Base-by-base conservation (phyloP, 345 rosid genomes). In the Fremontodendron californicum region DNA sequence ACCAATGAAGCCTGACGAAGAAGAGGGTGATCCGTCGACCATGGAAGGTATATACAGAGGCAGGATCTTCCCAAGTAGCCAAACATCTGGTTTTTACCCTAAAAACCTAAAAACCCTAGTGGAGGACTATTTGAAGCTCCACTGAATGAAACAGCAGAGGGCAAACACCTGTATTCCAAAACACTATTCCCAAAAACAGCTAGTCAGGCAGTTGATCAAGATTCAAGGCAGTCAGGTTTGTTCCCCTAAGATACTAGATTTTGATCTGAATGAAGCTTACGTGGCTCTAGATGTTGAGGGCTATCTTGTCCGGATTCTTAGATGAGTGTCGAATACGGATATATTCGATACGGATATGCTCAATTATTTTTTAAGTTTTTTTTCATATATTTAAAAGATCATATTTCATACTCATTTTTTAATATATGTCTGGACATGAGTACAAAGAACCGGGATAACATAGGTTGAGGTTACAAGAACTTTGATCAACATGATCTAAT, bases 241-340 rank as follows among this genome's bases (percentile, higher is more conserved):
- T 11, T 8, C 49, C 46, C 69, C 48, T 12, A 74, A 76, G 71
- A 37, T 42, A 2, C 61, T 79, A 23, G 74, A 39, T 39, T 46
- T 85, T 21, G 86, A 83, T 79, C 84, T 85, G 4, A 85, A 85
- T n/a, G 63, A 80, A 72, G 81, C 79, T 27, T 62, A 62, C 33
- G 60, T 6, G 40, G 39, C 40, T 67, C 4, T 11, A 9, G 62
- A 40, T 57, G 62, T 0, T 57, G 35, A 33, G 3, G 35, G n/a
- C n/a, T n/a, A n/a, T n/a, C n/a, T n/a, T n/a, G n/a, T n/a, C n/a
- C n/a, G n/a, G n/a, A n/a, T n/a, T n/a, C n/a, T n/a, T n/a, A n/a
- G n/a, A n/a, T n/a, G n/a, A n/a, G n/a, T n/a, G n/a, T n/a, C n/a
- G n/a, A n/a, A n/a, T n/a, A n/a, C n/a, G n/a, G n/a, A n/a, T n/a